Base-by-base conservation (phyloP, 2,329 filamentous ascomycete genomes). In the Hymenoscyphus repandus region DNA sequence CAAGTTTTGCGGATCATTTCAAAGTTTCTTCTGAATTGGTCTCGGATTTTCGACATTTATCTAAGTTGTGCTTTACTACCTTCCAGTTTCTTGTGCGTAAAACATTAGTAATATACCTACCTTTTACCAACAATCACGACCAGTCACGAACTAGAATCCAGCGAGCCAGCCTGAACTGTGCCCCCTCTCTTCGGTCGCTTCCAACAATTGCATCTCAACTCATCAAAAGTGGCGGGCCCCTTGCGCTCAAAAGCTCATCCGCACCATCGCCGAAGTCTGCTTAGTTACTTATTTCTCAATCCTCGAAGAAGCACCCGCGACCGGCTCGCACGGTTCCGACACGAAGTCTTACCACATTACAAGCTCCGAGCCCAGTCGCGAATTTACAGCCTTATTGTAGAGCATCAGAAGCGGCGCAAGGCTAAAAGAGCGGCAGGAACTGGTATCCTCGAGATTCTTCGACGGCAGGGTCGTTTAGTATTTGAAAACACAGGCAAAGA, bases 341-440 rank as follows among this genome's bases (percentile, higher is more conserved):
- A 89, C 76, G 82, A 90, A 61, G 88, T 80, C 5, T 69, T 95
- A 20, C 88, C 89, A 11, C 72, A 76, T 45, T 77, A 88, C 61
- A 87, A 85, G 63, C 81, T 85, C 65, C 75, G 78, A 47, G 71
- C 88, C 7, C 90, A 95, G 69, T 84, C 84, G 34, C 80, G 83
- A 50, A 82, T 96, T 57, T 95, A 93, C 66, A 78, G 77, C 41
- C 88, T 85, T 56, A 75, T 95, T 50, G 72, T 91, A 55, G 74
- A 76, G 59, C 79, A 80, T 45, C 84, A 89, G 68, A 74, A 71
- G 43, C 77, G 72, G 59, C 74, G 77, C 54, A 68, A 70, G 58
- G 72, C 76, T 57, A 71, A 73, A 64, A 63, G 62, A 54, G 66
- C 56, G 59, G 67, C 55, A 59, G 65, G 58, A 51, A 68, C 45